Base-by-base conservation (phyloP, 306 rosid genomes). In the Adenanthera pavonina region DNA sequence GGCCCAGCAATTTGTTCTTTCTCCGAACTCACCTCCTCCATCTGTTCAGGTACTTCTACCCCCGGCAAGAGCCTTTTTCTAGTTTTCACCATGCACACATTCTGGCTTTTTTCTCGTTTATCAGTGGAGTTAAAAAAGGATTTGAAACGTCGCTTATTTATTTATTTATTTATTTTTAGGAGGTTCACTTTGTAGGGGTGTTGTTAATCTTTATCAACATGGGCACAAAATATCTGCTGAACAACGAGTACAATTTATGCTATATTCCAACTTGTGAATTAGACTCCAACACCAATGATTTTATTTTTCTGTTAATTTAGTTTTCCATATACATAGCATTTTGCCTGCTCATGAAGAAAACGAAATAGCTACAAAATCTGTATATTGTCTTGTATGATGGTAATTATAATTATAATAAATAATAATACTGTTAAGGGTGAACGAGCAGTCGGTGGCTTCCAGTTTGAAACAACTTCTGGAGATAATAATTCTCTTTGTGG, bases 361-460 rank as follows among this genome's bases (percentile, higher is more conserved):
- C 33, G 70, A 67, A 66, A 40, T 57, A 46, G 54, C 47, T 67
- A 57, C 34, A 54, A 46, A 48, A n/a, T 83, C n/a, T 57, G 30
- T 73, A 68, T 8, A 64, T 65, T 72, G 41, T 78, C 15, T 14
- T 75, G 33, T 62, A 72, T 75, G 20, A 30, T 82, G 54, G 11
- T 69, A 19, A n/a, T 43, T n/a, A 67, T 40, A 38, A 67, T 66
- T 15, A 16, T 16, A 68, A 68, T 69, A 6, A 20, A 16, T 16
- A 68, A 68, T 69, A 6, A 20, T 69, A 60, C 62, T 67, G 65
- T 87, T 84, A 88, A 93, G 93, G 75, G 57, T 69, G 48, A 76
- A 80, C 83, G 65, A 62, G 72, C 74, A 36, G 69, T 40, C 64
- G 40, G 41, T 69, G 81, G 78, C 60, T 72, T 79, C 43, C 75